phyloP scores from a whole-genome alignment of 2,329 filamentous ascomycete species.

The Talaromyces verruculosus region DNA sequence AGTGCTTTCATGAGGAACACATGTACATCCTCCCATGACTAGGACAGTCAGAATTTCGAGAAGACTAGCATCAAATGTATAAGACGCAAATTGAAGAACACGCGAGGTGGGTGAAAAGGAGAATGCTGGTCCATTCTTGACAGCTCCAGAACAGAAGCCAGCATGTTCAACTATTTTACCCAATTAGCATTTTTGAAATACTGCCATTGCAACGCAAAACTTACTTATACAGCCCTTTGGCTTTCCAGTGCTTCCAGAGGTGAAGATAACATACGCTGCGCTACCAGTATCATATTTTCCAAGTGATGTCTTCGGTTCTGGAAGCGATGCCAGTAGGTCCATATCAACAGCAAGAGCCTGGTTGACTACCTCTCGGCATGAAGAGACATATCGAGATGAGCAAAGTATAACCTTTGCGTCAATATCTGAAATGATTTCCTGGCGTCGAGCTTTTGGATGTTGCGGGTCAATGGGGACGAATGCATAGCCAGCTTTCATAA shows the following conservation, averaged over 20 bases:
- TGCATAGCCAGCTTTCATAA: conserved; percentile 26
- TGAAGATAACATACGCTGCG: conserved; percentile 62
- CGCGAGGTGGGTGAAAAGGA: conserved; percentile 50
- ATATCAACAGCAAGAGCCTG: conserved; percentile 17
- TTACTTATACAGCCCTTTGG: conserved; percentile 60
- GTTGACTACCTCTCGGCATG: conserved; percentile 12
- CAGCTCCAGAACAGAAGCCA: conserved; percentile 53
- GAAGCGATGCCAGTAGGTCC: conserved; percentile 1
- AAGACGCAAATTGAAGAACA: conserved; percentile 60
- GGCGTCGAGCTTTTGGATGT: conserved; percentile 14
- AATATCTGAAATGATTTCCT: conserved; percentile 16
- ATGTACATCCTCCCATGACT: conserved; percentile 58
- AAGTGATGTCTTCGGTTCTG: not conserved
- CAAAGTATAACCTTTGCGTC: conserved; percentile 16
- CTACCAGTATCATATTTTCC: not conserved
- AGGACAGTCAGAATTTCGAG: conserved; percentile 58
- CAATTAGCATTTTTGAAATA: conserved; percentile 28
- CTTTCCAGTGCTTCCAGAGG: conserved; percentile 54
- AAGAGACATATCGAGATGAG: conserved; percentile 12
- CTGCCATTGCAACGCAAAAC: conserved; percentile 51
- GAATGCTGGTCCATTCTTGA: conserved; percentile 46
- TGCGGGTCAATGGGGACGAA: conserved; percentile 22
- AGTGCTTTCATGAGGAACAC: conserved; percentile 55
- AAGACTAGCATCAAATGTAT: conserved; percentile 56
- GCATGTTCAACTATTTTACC: conserved; percentile 51